Evolutionary conservation across 2,329 filamentous ascomycete genomes (phyloP), one percentile per base, ranked within the genome.

Genomic region (Furcasterigmium sp.): DNA sequence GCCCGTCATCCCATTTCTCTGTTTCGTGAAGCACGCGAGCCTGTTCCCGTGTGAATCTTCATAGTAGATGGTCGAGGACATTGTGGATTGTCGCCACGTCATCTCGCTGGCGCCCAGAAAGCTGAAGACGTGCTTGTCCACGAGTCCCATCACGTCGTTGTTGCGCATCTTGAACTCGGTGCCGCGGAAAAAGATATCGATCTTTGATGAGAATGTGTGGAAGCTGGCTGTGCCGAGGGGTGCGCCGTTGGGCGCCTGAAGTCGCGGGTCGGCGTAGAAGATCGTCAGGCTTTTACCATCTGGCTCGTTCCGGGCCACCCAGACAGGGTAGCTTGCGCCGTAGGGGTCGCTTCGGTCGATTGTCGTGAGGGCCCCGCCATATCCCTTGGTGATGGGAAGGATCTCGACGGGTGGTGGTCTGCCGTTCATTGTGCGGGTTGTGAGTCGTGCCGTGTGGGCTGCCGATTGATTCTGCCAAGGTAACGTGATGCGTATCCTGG

Each of bases 301-400:
- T 10, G 29, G 19, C 15, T 26, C 32, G 25, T 41, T 29, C n/a
- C 36, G 34, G n/a, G 41, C 11, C 8, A 23, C 26, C 43, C 43
- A 45, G 11, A 41, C 15, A 19, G 43, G 38, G 2, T 37, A 18
- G 14, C n/a, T n/a, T 5, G 26, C 32, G 14, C 39, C 38, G 11
- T 23, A 15, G 19, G 26, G 25, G 21, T 45, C 43, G n/a, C 37
- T 7, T n/a, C 43, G 43, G 20, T 45, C 38, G n/a, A 45, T 38
- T 5, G 43, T 45, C 10, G 20, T 10, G 14, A 28, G 32, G 4
- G 36, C 26, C 8, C 43, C 39, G 26, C 23, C 34, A 18, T 28
- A 21, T 4, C n/a, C 18, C 8, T 41, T 35, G 34, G 11, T 37
- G 34, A 45, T 20, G 20, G 20, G 25, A 3, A 45, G 34, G 18